Evolutionary conservation across 2,329 filamentous ascomycete genomes (phyloP), one percentile per base, ranked within the genome.

Genomic region (Aspergillus piperis): DNA sequence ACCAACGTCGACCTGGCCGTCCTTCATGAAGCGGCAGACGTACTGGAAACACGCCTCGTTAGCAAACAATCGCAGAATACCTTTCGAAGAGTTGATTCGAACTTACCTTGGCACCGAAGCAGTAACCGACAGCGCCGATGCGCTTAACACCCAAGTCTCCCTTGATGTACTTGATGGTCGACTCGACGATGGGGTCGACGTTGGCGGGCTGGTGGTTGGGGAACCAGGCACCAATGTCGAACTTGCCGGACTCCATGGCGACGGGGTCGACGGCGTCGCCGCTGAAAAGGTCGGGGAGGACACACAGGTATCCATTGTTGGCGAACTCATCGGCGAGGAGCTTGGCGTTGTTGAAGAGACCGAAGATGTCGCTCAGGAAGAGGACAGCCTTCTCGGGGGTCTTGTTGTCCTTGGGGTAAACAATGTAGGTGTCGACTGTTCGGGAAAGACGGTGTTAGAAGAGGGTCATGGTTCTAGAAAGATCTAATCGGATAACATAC

Each of bases 241-340:
- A 84, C 61, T 79, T 80, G 17, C 72, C 77, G 6, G 80, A 76
- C 71, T 69, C 63, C 66, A 73, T 70, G 51, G 78, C 80, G 71
- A 87, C 83, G 63, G 88, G 68, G 1, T 78, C 70, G 57, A 90
- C 73, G 15, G 85, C 72, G 70, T 91, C 87, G 61, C 87, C 88
- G 64, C 86, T 82, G 81, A 92, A 90, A 55, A 90, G 76, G 73
- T 93, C 90, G 27, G 89, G 84, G 62, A 92, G 82, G 44, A 91
- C 77, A 58, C 84, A 83, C 59, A 87, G 80, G 78, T 91, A 92
- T 67, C 88, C 90, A 72, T 89, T 89, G 65, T 85, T 84, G 59
- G 90, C 90, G 73, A 84, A 90, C 70, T 90, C 85, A 79, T 93
- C 90, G 61, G 90, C 90, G 68, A 92, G 84, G 63, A 90, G 79